Evolutionary conservation across 345 rosid genomes (phyloP).

Genomic region (Gossypium turneri): DNA sequence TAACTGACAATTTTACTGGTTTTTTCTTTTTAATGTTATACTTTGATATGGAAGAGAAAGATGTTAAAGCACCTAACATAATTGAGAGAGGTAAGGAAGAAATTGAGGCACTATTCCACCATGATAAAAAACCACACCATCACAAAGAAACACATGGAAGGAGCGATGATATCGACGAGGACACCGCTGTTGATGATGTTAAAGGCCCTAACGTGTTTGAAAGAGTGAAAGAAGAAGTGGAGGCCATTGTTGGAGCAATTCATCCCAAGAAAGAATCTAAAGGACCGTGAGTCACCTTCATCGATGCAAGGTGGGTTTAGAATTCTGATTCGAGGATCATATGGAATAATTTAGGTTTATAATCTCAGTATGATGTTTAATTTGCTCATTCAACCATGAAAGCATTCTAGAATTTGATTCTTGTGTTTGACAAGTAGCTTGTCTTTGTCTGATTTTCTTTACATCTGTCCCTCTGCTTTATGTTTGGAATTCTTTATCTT

Average conservation of each 20-base stretch:
- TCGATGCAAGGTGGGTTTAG: slow-evolving; percentile 15
- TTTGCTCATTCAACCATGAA: background rate
- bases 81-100: slow-evolving; percentile 48
- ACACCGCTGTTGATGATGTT: slow-evolving; percentile 34
- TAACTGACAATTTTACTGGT: background rate
- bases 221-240: slow-evolving; percentile 50
- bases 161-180: slow-evolving; percentile 39
- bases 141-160: slow-evolving; percentile 46
- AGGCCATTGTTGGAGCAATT: slow-evolving; percentile 41
- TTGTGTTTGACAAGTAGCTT: background rate
- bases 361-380: background rate
- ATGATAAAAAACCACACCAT: slow-evolving; percentile 30
- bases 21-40: background rate
- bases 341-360: background rate
- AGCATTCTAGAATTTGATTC: background rate
- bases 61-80: slow-evolving; percentile 37
- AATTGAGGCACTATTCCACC: slow-evolving; percentile 32
- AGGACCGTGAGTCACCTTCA: slow-evolving; percentile 11
- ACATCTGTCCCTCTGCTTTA: no score
- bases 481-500: background rate
- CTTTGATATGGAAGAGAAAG: slow-evolving; percentile 18
- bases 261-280: slow-evolving; percentile 37
- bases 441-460: background rate
- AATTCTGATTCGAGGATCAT: background rate
- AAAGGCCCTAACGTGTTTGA: slow-evolving; percentile 40